phyloP scores from a whole-genome alignment of 2,329 filamentous ascomycete genomes.

The Fusarium scirpi region DNA sequence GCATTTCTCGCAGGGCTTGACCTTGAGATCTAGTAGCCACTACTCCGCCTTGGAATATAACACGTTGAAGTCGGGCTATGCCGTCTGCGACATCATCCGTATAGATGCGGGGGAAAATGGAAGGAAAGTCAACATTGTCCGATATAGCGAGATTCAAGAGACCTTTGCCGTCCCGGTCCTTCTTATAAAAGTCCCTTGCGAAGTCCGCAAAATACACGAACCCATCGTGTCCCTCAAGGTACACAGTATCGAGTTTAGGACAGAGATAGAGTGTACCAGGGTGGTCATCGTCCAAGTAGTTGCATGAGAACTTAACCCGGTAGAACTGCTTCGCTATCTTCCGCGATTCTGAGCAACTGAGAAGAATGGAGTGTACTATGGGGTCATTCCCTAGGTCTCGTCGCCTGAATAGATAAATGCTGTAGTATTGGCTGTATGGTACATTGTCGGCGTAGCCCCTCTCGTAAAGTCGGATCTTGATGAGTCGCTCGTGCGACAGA shows the following conservation, averaged over 20 bases:
- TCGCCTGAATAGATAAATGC: too few relatives aligned
- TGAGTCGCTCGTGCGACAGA: background rate
- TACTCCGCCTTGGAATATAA: background rate
- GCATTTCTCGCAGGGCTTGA: too few relatives aligned
- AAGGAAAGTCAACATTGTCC: too few relatives aligned
- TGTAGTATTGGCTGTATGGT: too few relatives aligned
- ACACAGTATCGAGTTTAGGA: background rate
- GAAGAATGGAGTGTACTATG: background rate
- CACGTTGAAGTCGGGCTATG: background rate
- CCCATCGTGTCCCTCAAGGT: too few relatives aligned
- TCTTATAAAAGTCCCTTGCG: accelerated
- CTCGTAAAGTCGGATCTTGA: too few relatives aligned
- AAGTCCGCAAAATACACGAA: background rate
- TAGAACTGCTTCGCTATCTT: background rate
- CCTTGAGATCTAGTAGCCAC: too few relatives aligned
- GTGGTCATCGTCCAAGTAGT: accelerated
- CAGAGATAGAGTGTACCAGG: background rate
- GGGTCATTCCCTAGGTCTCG: background rate
- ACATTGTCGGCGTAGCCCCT: too few relatives aligned
- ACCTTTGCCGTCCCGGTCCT: background rate
- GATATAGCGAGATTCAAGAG: background rate
- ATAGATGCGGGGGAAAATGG: too few relatives aligned
- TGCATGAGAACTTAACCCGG: background rate
- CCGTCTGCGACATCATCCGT: too few relatives aligned
- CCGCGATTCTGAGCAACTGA: background rate